A percentile compares a stretch with the other conserved stretches of the same genome.
Conservation (phyloP, 352 stramenopile species). For the Pythium myriotylum region DNA sequence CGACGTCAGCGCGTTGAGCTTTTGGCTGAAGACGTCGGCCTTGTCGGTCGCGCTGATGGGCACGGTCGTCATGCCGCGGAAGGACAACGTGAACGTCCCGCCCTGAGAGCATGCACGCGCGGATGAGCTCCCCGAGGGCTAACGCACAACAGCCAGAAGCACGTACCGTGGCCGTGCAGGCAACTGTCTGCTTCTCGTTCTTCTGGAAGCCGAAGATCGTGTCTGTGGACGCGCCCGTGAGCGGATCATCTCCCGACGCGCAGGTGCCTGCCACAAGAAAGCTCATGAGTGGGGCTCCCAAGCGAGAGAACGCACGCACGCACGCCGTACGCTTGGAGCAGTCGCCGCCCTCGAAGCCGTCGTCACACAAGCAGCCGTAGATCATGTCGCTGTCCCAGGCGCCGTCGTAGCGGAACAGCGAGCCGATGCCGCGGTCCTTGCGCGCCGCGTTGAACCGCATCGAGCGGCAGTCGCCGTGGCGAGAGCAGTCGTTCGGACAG, state of each 20-base stretch:
- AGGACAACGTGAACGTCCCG: slow-evolving; percentile 75
- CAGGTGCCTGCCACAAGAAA: slow-evolving; percentile 44
- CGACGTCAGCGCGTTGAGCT: slow-evolving; percentile 72
- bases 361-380: slow-evolving; percentile 88
- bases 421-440: slow-evolving; percentile 62
- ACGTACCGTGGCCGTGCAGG: slow-evolving; percentile 63
- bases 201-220: slow-evolving; percentile 71
- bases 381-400: slow-evolving; percentile 90
- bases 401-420: slow-evolving; percentile 45
- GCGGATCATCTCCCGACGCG: slow-evolving; percentile 63
- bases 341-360: slow-evolving; percentile 82
- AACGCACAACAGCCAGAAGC: background rate
- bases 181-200: slow-evolving; percentile 82
- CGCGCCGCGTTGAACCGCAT: slow-evolving; percentile 62
- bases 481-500: slow-evolving; percentile 65
- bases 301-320: background rate
- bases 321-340: slow-evolving; percentile 73
- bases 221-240: slow-evolving; percentile 68
- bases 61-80: slow-evolving; percentile 61
- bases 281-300: background rate
- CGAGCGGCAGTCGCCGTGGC: slow-evolving; percentile 70
- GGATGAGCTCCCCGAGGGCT: background rate
- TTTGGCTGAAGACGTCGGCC: slow-evolving; percentile 59
- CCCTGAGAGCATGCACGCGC: slow-evolving; percentile 26
- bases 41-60: slow-evolving; percentile 64